Conservation (phyloP, 345 rosid genomes). For the Dipteronia dyeriana region DNA sequence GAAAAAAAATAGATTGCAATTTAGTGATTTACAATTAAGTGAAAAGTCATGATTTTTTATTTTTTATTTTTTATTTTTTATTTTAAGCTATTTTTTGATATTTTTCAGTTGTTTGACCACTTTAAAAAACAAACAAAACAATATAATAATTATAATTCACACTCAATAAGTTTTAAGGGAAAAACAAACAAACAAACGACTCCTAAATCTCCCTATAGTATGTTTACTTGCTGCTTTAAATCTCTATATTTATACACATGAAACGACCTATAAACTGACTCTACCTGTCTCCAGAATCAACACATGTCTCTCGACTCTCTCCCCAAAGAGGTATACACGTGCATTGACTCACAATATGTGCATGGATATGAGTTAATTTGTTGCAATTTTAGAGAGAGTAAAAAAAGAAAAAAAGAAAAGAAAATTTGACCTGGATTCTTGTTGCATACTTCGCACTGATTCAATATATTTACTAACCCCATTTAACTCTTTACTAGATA, state of each 20-base stretch:
- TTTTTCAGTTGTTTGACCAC: too few species aligned
- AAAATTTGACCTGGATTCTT: constrained; percentile 8
- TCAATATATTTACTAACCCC: constrained; percentile 2
- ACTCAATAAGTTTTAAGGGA: too few species aligned
- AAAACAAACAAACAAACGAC: too few species aligned
- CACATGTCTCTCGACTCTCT: neutral
- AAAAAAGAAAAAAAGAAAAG: neutral
- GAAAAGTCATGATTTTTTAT: too few species aligned
- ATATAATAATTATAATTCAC: too few species aligned
- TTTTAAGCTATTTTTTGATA: too few species aligned
- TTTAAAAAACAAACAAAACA: too few species aligned
- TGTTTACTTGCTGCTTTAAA: neutral
- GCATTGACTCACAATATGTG: neutral
- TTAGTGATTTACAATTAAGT: too few species aligned
- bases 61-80: too few species aligned
- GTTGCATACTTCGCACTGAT: neutral
- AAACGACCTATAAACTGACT: neutral
- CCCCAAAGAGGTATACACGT: neutral
- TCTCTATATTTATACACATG: neutral
- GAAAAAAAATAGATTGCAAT: too few species aligned
- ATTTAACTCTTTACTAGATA: neutral
- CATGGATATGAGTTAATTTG: neutral
- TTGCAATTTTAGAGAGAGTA: neutral
- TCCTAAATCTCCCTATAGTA: neutral
- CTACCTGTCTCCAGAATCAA: neutral